Evolutionary conservation across 345 rosid species (phyloP).

Genomic region (Draba incana): DNA sequence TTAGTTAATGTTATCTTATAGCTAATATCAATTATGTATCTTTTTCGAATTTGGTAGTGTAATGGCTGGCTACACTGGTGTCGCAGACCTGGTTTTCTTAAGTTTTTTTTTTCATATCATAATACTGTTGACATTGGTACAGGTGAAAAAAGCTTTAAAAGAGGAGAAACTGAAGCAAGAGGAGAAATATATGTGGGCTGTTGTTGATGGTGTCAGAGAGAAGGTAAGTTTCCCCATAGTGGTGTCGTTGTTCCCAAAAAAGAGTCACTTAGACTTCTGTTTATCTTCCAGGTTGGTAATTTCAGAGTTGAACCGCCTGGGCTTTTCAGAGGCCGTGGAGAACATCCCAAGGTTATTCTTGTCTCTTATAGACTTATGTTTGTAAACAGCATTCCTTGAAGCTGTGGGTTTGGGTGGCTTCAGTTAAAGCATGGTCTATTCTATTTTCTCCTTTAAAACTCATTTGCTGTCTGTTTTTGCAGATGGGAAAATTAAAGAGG

Average conservation of each 20-base stretch:
- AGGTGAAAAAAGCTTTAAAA: constrained; percentile 93
- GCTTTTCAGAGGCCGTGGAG: constrained; percentile 98
- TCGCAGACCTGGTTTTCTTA: constrained; percentile 5
- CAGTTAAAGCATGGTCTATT: constrained; percentile 17
- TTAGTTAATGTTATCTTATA: constrained; percentile 3
- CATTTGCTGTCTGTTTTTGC: constrained; percentile 31
- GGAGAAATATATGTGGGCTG: constrained; percentile 99
- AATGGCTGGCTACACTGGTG: constrained; percentile 20
- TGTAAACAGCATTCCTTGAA: constrained; percentile 21
- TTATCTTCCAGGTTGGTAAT: constrained; percentile 82
- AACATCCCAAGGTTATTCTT: constrained; percentile 91
- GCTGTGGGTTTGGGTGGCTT: constrained; percentile 24
- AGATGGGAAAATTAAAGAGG: constrained; percentile 98
- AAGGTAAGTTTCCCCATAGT: constrained; percentile 52
- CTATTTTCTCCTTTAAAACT: constrained; percentile 23
- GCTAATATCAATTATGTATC: not conserved
- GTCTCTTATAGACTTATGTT: constrained; percentile 22
- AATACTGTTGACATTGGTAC: constrained; percentile 35
- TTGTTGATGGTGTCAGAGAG: constrained; percentile 93
- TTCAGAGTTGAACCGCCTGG: constrained; percentile 99
- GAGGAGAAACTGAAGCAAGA: constrained; percentile 91
- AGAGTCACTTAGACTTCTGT: constrained; percentile 37
- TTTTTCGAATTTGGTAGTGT: not conserved
- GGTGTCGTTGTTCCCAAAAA: constrained; percentile 11
- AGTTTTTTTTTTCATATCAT: constrained; percentile 1